These are phyloP conservation scores for Hypoxylon sp. DNA, from an alignment of 2,329 filamentous ascomycete genomes.

Conservation along the genomic window DNA sequence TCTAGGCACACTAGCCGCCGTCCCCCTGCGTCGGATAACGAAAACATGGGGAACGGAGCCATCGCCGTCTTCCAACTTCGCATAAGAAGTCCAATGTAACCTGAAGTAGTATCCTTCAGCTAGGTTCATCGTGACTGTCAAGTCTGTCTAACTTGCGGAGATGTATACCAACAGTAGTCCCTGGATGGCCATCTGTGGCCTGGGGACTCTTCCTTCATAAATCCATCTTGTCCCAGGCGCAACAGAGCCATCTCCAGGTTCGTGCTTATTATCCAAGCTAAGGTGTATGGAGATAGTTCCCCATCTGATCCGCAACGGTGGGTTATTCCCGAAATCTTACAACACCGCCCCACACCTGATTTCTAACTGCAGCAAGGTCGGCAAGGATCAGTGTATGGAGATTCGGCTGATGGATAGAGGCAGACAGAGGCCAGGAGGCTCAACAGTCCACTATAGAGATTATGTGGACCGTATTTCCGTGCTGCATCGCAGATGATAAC, in stretches of 20 bases:
- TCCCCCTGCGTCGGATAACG: constrained; percentile 18
- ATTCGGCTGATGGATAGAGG: background rate
- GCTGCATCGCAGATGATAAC: constrained; percentile 2
- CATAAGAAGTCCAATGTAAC: constrained; percentile 10
- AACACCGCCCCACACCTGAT: constrained; percentile 16
- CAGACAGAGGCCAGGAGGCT: constrained; percentile 9
- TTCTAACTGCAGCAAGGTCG: background rate
- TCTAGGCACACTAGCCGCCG: background rate
- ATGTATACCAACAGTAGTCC: background rate
- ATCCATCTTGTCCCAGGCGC: background rate
- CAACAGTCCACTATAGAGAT: background rate
- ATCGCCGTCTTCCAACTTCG: constrained; percentile 1
- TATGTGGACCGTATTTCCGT: background rate
- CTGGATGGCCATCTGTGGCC: background rate
- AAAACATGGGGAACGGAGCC: constrained; percentile 14
- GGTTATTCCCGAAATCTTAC: constrained; percentile 30
- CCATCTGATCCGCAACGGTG: constrained; percentile 1
- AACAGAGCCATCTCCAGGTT: constrained; percentile 2
- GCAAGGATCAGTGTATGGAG: background rate
- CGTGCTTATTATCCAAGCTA: constrained; percentile 2
- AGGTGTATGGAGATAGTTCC: constrained; percentile 14
- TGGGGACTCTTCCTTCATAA: constrained; percentile 1
- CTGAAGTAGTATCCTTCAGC: background rate
- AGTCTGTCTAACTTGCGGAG: background rate
- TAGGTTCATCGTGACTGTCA: constrained; percentile 15